These are phyloP conservation scores for Reticulascus tulasneorum DNA, from an alignment of 2,329 filamentous ascomycete species.

Conservation along the genomic window DNA sequence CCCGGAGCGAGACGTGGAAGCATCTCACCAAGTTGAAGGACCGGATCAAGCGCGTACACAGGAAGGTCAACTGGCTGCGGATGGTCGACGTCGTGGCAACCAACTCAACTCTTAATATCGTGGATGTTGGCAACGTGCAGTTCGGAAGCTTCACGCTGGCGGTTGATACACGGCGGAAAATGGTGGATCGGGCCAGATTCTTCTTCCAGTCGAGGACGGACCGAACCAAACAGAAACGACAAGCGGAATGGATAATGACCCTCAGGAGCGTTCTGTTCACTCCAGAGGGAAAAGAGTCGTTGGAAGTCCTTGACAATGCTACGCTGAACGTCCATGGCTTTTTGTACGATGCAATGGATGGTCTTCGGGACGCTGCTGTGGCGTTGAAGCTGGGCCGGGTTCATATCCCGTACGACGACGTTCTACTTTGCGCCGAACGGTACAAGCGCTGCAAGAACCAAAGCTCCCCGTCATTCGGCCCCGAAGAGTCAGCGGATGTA, in stretches of 20 bases:
- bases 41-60: conserved; percentile 77
- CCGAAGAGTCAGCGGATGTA: conserved; percentile 51
- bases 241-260: conserved; percentile 92
- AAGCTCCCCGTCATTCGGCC: conserved; percentile 24
- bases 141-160: conserved; percentile 80
- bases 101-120: conserved; percentile 71
- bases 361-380: conserved; percentile 84
- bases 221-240: conserved; percentile 53
- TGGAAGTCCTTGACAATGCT: conserved; percentile 83
- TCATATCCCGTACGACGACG: conserved; percentile 85
- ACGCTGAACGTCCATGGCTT: conserved; percentile 89
- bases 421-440: conserved; percentile 58
- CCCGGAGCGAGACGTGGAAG: conserved; percentile 74
- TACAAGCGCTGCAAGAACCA: conserved; percentile 42
- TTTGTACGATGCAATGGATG: conserved; percentile 78
- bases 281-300: conserved; percentile 75
- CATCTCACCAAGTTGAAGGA: conserved; percentile 76
- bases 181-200: conserved; percentile 83
- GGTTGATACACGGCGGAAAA: conserved; percentile 87
- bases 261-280: conserved; percentile 85
- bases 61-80: conserved; percentile 82
- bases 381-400: conserved; percentile 87
- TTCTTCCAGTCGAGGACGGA: conserved; percentile 74
- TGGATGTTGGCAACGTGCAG: conserved; percentile 80
- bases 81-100: conserved; percentile 85